Evolutionary conservation across 2,329 filamentous ascomycete species (phyloP), one percentile per base, ranked within the genome.

Genomic region (Sporothrix pallida): DNA sequence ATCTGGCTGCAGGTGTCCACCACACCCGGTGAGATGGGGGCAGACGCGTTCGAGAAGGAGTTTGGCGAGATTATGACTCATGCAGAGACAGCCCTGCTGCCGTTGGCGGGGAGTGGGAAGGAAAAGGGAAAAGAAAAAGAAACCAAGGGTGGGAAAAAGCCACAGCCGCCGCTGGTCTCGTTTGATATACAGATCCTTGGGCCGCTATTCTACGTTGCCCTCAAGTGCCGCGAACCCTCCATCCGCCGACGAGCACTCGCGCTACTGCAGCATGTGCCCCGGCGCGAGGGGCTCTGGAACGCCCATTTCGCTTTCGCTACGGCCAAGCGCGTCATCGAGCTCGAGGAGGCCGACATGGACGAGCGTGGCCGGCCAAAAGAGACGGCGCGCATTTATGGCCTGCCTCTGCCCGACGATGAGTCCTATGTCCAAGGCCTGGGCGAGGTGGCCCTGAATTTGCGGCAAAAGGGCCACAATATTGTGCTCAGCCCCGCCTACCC

Each of bases 191-290:
- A 70, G 26, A 56, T 70, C 15, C 44, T 70, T 23, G 67, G 67
- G 15, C 67, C 67, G 17, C 26, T 72, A 7, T 72, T 54, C 42
- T 62, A 54, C 15, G 37, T 37, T 0, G 70, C 70, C 44, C 17
- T 72, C 17, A 72, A 72, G 48, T 72, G 70, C 70, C 58, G 70
- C 1, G 58, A 72, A 17, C 42, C 70, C 15, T 46, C 44, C 23
- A 67, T 23, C 3, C 70, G 70, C 17, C 23, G 58, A 37, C 70
- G 70, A 2, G 70, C 70, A 3, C 46, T 72, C 6, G 70, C 23
- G 1, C n/a, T 65, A 31, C 58, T 72, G n/a, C 44, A 23, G 17
- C 42, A 31, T 6, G 67, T 50, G 2, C 67, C 67, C 2, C 67
- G 67, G 1, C 67, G 67, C 2, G 67, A 70, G 15, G 67, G 67